phyloP scores from a whole-genome alignment of 768 basidiomycete genomes.

The Leccinellum luteum region DNA sequence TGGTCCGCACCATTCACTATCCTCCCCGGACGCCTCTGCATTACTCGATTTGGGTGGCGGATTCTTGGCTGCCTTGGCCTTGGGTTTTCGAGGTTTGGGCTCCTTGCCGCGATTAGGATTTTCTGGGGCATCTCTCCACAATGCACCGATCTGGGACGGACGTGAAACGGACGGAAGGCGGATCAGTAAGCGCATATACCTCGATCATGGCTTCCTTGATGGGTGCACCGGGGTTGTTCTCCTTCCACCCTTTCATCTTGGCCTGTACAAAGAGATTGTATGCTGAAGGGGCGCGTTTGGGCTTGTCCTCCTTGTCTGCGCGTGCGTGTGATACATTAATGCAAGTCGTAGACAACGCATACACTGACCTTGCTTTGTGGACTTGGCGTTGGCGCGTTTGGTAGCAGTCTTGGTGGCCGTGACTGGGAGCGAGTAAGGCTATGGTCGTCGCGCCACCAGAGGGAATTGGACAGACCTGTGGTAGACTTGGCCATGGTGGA shows the following conservation, averaged over 20 bases:
- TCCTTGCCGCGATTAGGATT: conserved; percentile 63
- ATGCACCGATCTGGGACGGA: conserved; percentile 44
- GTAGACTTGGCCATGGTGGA: conserved; percentile 49
- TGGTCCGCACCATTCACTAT: conserved; percentile 17
- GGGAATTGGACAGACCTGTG: conserved; percentile 39
- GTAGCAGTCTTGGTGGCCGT: conserved; percentile 58
- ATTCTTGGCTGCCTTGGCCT: conserved; percentile 28
- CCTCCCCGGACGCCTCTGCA: conserved; percentile 22
- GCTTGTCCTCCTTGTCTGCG: conserved; percentile 42
- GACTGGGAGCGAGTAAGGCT: conserved; percentile 32
- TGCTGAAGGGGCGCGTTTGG: conserved; percentile 56
- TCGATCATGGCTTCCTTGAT: conserved; percentile 54
- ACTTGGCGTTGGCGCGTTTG: conserved; percentile 47
- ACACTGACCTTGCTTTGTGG: conserved; percentile 36
- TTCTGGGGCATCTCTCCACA: conserved; percentile 60
- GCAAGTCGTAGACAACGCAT: not conserved
- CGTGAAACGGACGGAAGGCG: conserved; percentile 5
- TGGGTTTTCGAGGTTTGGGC: conserved; percentile 45
- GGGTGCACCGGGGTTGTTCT: conserved; percentile 44
- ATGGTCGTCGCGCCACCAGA: not conserved
- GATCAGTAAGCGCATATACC: conserved; percentile 27
- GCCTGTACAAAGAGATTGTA: conserved; percentile 59
- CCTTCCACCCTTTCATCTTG: conserved; percentile 57
- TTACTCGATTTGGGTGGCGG: conserved; percentile 21
- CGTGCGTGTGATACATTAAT: not conserved